phyloP scores from a whole-genome alignment of 768 basidiomycete species.

The Boletus reticulatus region DNA sequence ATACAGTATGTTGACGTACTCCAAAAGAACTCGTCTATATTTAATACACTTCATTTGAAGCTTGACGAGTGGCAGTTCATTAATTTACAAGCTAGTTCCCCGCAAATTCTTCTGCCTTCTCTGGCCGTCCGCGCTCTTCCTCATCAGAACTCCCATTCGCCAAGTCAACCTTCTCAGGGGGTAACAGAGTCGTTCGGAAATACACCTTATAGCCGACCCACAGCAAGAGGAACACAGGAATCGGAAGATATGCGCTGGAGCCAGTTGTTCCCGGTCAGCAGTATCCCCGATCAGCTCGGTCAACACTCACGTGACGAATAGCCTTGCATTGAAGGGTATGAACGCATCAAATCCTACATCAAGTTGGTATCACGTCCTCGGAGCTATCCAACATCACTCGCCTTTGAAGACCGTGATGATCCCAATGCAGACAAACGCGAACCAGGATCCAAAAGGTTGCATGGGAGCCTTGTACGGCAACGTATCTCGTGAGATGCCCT shows the following conservation, averaged over 20 bases:
- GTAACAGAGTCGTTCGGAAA: constrained; percentile 35
- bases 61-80: no score
- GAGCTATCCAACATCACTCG: constrained; percentile 9
- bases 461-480: constrained; percentile 37
- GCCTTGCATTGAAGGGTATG: constrained; percentile 34
- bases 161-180: constrained; percentile 41
- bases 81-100: background rate
- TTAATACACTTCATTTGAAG: no score
- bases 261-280: no score
- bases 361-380: background rate
- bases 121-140: constrained; percentile 47
- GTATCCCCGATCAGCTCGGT: no score
- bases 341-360: constrained; percentile 25
- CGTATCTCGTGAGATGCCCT: constrained; percentile 42
- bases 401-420: constrained; percentile 64
- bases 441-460: constrained; percentile 55
- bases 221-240: constrained; percentile 35
- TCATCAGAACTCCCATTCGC: constrained; percentile 46
- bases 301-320: constrained; percentile 40
- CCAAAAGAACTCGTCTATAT: no score
- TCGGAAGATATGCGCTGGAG: constrained; percentile 27
- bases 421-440: constrained; percentile 50
- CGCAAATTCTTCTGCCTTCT: constrained; percentile 33
- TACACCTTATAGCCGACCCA: constrained; percentile 37
- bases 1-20: no score